These are phyloP conservation scores for Talaromyces islandicus DNA, from an alignment of 2,329 filamentous ascomycete species.

Conservation along the genomic window DNA sequence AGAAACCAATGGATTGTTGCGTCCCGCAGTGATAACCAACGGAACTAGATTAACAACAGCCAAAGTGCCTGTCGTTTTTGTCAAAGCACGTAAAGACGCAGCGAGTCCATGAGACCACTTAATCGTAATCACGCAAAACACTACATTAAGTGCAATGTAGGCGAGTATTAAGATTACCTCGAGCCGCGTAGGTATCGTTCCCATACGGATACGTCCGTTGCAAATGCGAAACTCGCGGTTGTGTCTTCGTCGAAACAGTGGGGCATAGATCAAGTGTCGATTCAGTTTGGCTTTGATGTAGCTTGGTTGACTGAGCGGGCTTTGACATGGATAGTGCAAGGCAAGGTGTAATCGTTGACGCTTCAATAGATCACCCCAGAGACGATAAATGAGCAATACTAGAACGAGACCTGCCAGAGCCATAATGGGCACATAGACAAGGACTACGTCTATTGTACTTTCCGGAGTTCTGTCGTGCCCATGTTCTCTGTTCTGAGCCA, in stretches of 20 bases:
- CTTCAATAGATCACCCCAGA: neutral
- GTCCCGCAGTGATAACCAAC: conserved; percentile 29
- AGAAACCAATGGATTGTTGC: conserved; percentile 34
- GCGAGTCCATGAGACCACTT: conserved; percentile 21
- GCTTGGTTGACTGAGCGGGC: conserved; percentile 1
- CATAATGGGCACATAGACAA: conserved; percentile 9
- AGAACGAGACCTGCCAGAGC: neutral
- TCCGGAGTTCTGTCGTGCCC: neutral
- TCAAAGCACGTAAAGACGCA: conserved; percentile 1
- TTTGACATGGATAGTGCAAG: neutral
- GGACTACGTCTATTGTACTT: neutral
- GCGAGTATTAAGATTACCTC: conserved; percentile 22
- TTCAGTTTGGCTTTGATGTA: conserved; percentile 1
- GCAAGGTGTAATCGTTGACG: neutral
- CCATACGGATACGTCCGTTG: conserved; percentile 18
- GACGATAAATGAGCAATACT: neutral
- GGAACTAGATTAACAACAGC: conserved; percentile 34
- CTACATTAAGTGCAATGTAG: conserved; percentile 23
- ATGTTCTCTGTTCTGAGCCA: too few relatives aligned
- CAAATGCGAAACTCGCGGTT: conserved; percentile 21
- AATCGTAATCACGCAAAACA: conserved; percentile 39
- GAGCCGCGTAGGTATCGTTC: conserved; percentile 24
- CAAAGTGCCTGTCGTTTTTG: conserved; percentile 19
- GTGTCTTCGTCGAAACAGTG: conserved; percentile 21
- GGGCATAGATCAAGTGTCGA: conserved; percentile 24